Conservation (phyloP, 2,329 filamentous ascomycete genomes). For the Metarhizium anisopliae region DNA sequence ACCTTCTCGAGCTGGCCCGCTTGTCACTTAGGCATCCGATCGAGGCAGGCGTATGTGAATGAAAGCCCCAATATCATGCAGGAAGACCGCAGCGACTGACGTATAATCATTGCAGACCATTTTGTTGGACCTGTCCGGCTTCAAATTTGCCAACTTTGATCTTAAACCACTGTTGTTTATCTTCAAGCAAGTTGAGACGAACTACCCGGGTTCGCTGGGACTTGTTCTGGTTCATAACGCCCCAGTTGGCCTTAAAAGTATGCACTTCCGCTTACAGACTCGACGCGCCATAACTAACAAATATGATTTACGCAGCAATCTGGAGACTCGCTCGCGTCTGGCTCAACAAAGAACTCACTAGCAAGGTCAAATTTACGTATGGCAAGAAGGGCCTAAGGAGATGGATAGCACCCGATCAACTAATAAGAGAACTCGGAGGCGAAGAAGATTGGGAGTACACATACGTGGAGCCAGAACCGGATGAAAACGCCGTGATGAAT, state of each 20-base stretch:
- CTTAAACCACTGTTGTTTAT: conserved; percentile 90
- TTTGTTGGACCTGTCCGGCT: conserved; percentile 65
- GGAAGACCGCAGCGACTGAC: conserved; percentile 1
- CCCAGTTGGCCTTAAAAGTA: conserved; percentile 83
- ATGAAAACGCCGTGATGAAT: conserved; percentile 65
- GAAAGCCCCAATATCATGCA: not conserved
- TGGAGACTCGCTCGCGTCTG: conserved; percentile 86
- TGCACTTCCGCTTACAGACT: conserved; percentile 18
- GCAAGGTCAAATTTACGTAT: conserved; percentile 81
- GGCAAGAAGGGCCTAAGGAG: conserved; percentile 63
- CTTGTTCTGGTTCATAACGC: conserved; percentile 82
- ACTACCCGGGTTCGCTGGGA: conserved; percentile 82
- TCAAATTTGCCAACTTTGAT: conserved; percentile 87
- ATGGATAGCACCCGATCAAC: conserved; percentile 57
- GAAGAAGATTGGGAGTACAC: conserved; percentile 69
- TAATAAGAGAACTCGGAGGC: conserved; percentile 71
- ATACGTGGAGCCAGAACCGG: conserved; percentile 62
- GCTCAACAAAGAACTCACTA: conserved; percentile 83
- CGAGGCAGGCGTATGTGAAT: conserved; percentile 68
- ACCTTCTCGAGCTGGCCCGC: conserved; percentile 80
- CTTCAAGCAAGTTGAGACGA: conserved; percentile 92
- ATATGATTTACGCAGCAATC: conserved; percentile 43
- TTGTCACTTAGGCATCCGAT: conserved; percentile 65
- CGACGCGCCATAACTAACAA: not conserved
- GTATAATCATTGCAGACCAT: conserved; percentile 33